Conservation (phyloP, 2,329 filamentous ascomycete genomes). For the Phyllosticta citrichinensis region DNA sequence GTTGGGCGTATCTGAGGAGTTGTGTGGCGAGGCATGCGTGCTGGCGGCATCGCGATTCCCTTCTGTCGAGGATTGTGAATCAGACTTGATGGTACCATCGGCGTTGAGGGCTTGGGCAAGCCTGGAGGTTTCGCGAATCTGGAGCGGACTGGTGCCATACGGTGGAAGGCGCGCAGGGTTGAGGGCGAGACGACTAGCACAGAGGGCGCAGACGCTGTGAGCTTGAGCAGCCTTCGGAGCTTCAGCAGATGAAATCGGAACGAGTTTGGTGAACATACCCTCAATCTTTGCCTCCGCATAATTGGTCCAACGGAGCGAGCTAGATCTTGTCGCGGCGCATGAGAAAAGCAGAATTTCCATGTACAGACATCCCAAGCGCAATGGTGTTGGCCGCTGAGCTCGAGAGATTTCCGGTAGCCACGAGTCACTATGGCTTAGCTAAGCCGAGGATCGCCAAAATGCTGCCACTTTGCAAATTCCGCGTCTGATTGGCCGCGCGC, state of each 20-base stretch:
- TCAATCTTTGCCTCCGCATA: slow-evolving; percentile 3
- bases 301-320: background rate
- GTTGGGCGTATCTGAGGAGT: background rate
- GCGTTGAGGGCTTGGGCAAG: background rate
- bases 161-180: slow-evolving; percentile 12
- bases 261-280: background rate
- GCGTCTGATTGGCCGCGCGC: background rate
- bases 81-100: slow-evolving; percentile 22
- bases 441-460: background rate
- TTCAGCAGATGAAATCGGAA: background rate
- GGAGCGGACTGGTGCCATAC: slow-evolving; percentile 14
- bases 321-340: background rate
- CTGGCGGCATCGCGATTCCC: slow-evolving; percentile 17
- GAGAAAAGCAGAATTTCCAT: background rate
- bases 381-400: background rate
- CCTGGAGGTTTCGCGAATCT: slow-evolving; percentile 17
- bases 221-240: slow-evolving; percentile 22
- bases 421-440: background rate
- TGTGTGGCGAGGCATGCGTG: background rate
- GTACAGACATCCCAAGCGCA: background rate
- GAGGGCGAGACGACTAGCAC: slow-evolving; percentile 23
- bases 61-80: slow-evolving; percentile 22
- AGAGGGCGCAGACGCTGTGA: slow-evolving; percentile 29
- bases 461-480: background rate
- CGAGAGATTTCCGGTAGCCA: background rate